Evolutionary conservation across 2,329 filamentous ascomycete species (phyloP).

Genomic region (Arachnopeziza araneosa): DNA sequence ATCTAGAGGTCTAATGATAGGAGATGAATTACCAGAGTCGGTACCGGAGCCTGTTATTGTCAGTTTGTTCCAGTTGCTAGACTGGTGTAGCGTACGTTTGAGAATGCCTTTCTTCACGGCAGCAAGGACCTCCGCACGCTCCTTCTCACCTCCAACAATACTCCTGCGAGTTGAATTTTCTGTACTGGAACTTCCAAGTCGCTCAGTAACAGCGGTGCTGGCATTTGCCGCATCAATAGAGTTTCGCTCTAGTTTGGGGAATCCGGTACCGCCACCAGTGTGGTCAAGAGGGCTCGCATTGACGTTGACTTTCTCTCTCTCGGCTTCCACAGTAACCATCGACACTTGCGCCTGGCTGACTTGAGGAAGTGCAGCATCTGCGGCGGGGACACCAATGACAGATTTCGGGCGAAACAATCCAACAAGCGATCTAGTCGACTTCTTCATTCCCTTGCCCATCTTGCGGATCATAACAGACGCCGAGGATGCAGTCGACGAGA

Average conservation of each 20-base stretch:
- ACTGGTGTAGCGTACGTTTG: conserved; percentile 59
- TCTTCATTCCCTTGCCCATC: conserved; percentile 99
- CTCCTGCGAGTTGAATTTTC: conserved; percentile 70
- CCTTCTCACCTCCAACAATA: conserved; percentile 83
- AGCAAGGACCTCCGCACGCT: conserved; percentile 85
- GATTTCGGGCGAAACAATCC: conserved; percentile 95
- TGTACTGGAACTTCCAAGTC: conserved; percentile 50
- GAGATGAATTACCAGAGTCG: conserved; percentile 61
- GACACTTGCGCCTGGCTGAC: conserved; percentile 80
- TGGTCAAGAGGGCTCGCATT: conserved; percentile 64
- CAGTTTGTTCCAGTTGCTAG: conserved; percentile 20
- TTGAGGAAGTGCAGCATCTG: conserved; percentile 61
- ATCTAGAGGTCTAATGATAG: conserved; percentile 59
- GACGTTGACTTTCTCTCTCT: conserved; percentile 74
- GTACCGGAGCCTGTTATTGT: conserved; percentile 33
- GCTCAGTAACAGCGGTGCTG: conserved; percentile 40
- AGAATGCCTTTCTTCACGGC: conserved; percentile 93
- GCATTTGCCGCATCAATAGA: conserved; percentile 62
- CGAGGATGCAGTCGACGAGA: conserved; percentile 83
- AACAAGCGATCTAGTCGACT: conserved; percentile 81
- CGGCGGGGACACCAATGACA: conserved; percentile 68
- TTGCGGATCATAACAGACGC: conserved; percentile 94
- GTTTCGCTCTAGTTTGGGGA: conserved; percentile 78
- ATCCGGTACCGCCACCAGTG: conserved; percentile 67
- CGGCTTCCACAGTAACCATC: conserved; percentile 93